A percentile compares a stretch with the other conserved stretches of the same genome.
These are phyloP conservation scores for Cryphonectria carpinicola DNA, from an alignment of 2,329 filamentous ascomycete species.

Conservation along the genomic window DNA sequence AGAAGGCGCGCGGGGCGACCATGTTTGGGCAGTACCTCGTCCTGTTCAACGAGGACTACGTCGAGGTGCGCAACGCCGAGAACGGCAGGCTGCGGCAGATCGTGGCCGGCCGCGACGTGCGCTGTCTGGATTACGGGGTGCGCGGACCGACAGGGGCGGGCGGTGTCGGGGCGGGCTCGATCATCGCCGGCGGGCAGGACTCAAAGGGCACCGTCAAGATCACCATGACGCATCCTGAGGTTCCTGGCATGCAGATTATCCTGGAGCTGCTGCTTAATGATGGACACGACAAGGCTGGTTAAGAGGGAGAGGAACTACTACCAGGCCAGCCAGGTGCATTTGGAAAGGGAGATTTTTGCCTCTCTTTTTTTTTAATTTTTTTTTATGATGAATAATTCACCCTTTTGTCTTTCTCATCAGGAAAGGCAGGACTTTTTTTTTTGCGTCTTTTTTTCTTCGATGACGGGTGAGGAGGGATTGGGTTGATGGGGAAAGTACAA, in stretches of 20 bases:
- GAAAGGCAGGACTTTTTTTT: neutral
- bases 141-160: slow-evolving; percentile 60
- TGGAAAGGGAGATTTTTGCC: neutral
- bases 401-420: neutral
- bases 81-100: slow-evolving; percentile 93
- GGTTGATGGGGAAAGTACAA: neutral
- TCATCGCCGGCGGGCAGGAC: slow-evolving; percentile 40
- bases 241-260: slow-evolving; percentile 82
- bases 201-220: slow-evolving; percentile 85
- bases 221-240: slow-evolving; percentile 90
- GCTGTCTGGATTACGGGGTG: slow-evolving; percentile 85
- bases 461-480: neutral
- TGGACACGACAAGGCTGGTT: slow-evolving; percentile 61
- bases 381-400: neutral
- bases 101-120: slow-evolving; percentile 87
- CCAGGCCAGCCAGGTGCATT: neutral
- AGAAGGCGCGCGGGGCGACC: slow-evolving; percentile 78
- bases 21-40: slow-evolving; percentile 91
- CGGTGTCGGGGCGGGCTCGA: slow-evolving; percentile 28
- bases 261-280: slow-evolving; percentile 93
- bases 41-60: slow-evolving; percentile 93
- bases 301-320: neutral
- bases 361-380: neutral
- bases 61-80: slow-evolving; percentile 95
- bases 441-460: neutral